Evolutionary conservation across 805 yeast genomes (phyloP).

Genomic region (Starmerella stellata): DNA sequence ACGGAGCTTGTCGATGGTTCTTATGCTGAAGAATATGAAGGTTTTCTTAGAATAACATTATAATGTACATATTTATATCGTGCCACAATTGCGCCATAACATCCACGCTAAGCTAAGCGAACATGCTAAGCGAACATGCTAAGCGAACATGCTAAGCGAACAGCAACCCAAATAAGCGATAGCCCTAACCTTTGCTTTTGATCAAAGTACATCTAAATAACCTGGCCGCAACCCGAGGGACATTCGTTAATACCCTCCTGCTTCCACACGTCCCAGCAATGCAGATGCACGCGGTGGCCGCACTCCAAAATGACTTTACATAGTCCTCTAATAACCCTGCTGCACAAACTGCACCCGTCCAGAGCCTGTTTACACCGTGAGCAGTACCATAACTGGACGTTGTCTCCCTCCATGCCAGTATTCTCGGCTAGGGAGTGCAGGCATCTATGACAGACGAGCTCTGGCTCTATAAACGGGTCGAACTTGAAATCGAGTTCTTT

Average conservation of each 20-base stretch:
- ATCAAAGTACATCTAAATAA: no score
- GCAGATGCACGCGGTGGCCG: conserved; percentile 77
- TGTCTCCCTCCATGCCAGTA: conserved; percentile 16
- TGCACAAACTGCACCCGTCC: conserved; percentile 60
- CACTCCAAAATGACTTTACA: conserved; percentile 45
- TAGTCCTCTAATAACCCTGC: conserved; percentile 57
- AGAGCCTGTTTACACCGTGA: conserved; percentile 43
- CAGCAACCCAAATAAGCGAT: no score
- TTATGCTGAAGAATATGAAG: conserved; percentile 10
- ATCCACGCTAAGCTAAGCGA: no score
- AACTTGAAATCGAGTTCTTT: neutral
- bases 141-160: no score
- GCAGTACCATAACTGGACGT: conserved; percentile 62
- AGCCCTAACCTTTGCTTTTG: no score
- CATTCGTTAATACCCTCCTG: conserved; percentile 37
- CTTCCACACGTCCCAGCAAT: conserved; percentile 63
- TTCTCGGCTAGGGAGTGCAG: conserved; percentile 21
- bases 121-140: no score
- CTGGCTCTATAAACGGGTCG: conserved; percentile 20
- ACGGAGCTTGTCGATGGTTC: conserved; percentile 10
- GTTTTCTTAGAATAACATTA: conserved; percentile 4
- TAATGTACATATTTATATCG: no score
- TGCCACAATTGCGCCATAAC: no score
- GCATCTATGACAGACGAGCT: conserved; percentile 30
- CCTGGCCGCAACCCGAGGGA: conserved; percentile 59